These are phyloP conservation scores for Acacia crassicarpa DNA, from an alignment of 306 rosid genomes.

Conservation along the genomic window DNA sequence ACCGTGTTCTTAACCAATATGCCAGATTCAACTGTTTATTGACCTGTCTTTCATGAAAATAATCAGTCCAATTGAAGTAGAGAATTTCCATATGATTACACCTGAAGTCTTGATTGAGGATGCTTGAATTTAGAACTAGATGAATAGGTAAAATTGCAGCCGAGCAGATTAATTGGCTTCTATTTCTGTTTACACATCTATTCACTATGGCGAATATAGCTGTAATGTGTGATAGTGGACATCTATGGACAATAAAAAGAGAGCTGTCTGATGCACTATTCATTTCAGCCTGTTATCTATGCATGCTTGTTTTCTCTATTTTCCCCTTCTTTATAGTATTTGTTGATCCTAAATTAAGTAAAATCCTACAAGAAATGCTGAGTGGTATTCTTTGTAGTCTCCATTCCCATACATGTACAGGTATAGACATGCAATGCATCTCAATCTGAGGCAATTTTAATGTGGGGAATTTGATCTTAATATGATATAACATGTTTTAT, in stretches of 20 bases:
- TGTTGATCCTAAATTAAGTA: slow-evolving; percentile 10
- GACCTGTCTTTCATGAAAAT: slow-evolving; percentile 14
- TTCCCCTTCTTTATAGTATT: slow-evolving; percentile 5
- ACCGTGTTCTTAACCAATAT: slow-evolving; percentile 4
- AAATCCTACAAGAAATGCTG: slow-evolving; percentile 12
- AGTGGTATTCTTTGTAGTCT: slow-evolving; percentile 18
- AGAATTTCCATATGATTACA: slow-evolving; percentile 9
- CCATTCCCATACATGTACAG: not conserved
- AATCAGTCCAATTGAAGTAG: slow-evolving; percentile 21
- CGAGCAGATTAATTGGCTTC: slow-evolving; percentile 7
- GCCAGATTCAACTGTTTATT: slow-evolving; percentile 7
- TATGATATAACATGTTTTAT: slow-evolving; percentile 15
- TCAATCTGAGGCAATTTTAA: slow-evolving; percentile 16
- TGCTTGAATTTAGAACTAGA: slow-evolving; percentile 13
- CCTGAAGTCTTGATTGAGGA: not conserved
- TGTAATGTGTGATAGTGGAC: not conserved
- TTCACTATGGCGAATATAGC: slow-evolving; percentile 3
- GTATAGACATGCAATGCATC: slow-evolving; percentile 6
- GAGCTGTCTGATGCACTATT: too few species aligned
- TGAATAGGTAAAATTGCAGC: not conserved
- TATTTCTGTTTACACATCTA: not conserved
- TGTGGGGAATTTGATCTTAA: not conserved
- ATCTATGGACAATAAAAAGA: slow-evolving; percentile 1
- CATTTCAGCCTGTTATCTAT: not conserved
- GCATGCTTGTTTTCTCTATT: slow-evolving; percentile 16